Conservation (phyloP, 139 green algal species). For the Edaphochlamys debaryana region DNA sequence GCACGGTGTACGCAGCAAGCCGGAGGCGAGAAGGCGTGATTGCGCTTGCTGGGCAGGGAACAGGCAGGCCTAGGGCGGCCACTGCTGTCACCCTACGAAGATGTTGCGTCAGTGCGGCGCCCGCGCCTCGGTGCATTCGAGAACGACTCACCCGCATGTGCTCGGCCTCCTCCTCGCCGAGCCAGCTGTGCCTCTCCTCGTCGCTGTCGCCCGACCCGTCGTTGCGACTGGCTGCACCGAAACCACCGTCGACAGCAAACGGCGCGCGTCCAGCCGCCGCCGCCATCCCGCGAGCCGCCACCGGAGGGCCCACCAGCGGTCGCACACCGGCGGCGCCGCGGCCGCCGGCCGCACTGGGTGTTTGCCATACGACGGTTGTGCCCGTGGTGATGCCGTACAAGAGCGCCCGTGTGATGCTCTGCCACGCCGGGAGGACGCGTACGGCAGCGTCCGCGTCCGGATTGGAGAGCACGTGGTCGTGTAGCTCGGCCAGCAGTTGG, state of each 20-base stretch:
- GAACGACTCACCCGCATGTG: constrained; percentile 13
- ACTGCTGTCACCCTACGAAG: no score
- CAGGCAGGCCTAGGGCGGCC: no score
- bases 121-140: not conserved
- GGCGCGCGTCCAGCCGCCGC: not conserved
- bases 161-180: constrained; percentile 22
- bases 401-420: no score
- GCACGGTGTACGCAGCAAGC: no score
- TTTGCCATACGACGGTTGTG: no score
- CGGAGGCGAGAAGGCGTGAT: no score
- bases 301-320: not conserved
- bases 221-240: not conserved
- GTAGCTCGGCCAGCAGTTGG: constrained; percentile 19
- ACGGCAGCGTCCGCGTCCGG: constrained; percentile 15
- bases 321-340: not conserved
- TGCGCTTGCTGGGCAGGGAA: no score
- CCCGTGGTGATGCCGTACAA: no score
- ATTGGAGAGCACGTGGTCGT: not conserved
- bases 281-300: not conserved
- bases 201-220: not conserved
- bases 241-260: not conserved
- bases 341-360: no score
- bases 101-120: not conserved
- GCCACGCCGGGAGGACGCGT: not conserved
- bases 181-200: not conserved